phyloP scores from a whole-genome alignment of 768 basidiomycete species.

The Atractiella rhizophila region DNA sequence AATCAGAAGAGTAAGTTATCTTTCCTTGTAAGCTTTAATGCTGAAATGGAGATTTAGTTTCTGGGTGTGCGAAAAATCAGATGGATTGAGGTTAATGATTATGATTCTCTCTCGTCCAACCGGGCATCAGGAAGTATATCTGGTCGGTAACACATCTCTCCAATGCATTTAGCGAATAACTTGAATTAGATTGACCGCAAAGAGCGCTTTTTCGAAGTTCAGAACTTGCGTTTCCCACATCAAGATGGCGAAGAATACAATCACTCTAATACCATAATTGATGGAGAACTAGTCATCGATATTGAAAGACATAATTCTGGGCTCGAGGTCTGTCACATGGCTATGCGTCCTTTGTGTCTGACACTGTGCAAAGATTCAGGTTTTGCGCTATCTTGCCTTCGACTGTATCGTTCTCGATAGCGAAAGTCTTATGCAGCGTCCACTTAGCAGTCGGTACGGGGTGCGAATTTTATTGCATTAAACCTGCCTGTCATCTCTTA shows the following conservation, averaged over 20 bases:
- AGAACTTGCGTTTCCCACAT: slow-evolving; percentile 70
- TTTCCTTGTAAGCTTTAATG: not conserved
- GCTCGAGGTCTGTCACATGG: not conserved
- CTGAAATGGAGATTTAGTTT: slow-evolving; percentile 31
- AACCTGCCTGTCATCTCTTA: not conserved
- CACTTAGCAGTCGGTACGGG: slow-evolving; percentile 68
- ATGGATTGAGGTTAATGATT: slow-evolving; percentile 73
- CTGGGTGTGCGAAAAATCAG: slow-evolving; percentile 99
- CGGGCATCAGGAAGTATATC: slow-evolving; percentile 35
- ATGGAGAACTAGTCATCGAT: slow-evolving; percentile 84
- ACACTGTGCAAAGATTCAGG: slow-evolving; percentile 31
- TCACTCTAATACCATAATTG: slow-evolving; percentile 55
- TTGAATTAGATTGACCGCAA: slow-evolving; percentile 65
- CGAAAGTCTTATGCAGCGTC: slow-evolving; percentile 58
- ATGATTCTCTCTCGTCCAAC: slow-evolving; percentile 38
- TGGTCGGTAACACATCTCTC: slow-evolving; percentile 31
- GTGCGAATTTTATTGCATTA: slow-evolving; percentile 27
- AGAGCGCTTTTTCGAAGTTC: slow-evolving; percentile 50
- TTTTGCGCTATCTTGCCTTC: slow-evolving; percentile 58
- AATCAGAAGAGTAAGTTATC: slow-evolving; percentile 53
- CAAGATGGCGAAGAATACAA: slow-evolving; percentile 43
- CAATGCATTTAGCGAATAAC: not conserved
- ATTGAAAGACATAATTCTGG: slow-evolving; percentile 43
- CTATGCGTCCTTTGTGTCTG: not conserved
- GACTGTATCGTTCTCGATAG: slow-evolving; percentile 73